phyloP scores from a whole-genome alignment of 2,329 filamentous ascomycete species.

The Lasiodiplodia hormozganensis region DNA sequence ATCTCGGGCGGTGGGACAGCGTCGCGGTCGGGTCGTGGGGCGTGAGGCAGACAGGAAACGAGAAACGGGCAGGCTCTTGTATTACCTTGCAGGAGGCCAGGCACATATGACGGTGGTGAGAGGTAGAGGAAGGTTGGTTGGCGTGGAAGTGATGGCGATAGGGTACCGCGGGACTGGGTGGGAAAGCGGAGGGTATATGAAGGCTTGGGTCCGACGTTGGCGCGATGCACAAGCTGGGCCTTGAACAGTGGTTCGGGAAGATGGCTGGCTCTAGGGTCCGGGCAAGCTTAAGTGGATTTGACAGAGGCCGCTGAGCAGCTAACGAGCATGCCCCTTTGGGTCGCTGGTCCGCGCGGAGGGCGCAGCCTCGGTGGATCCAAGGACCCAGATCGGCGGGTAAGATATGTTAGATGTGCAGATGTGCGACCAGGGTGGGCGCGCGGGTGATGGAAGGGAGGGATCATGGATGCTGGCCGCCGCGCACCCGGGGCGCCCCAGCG shows the following conservation, averaged over 20 bases:
- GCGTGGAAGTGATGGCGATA: constrained; percentile 28
- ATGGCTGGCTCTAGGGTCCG: constrained; percentile 28
- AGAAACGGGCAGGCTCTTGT: constrained; percentile 22
- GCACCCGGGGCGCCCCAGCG: constrained; percentile 21
- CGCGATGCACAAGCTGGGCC: constrained; percentile 21
- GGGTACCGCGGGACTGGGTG: constrained; percentile 26
- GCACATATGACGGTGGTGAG: constrained; percentile 4
- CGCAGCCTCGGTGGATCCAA: constrained; percentile 29
- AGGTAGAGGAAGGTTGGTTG: constrained; percentile 8
- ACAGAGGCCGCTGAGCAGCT: constrained; percentile 25
- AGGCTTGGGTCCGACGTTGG: constrained; percentile 29
- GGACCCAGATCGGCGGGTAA: constrained; percentile 30
- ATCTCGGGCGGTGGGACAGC: constrained; percentile 6
- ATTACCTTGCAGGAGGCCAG: constrained; percentile 17
- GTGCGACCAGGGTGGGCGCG: constrained; percentile 29
- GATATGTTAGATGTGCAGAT: constrained; percentile 30
- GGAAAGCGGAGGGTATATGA: constrained; percentile 29
- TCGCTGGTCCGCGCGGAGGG: constrained; percentile 24
- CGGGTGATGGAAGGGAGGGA: constrained; percentile 25
- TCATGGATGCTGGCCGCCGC: constrained; percentile 23
- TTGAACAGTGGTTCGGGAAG: constrained; percentile 28
- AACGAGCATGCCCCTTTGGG: constrained; percentile 30
- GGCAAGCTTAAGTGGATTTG: constrained; percentile 30
- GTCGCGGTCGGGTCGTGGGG: constrained; percentile 13
- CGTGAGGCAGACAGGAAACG: constrained; percentile 22